Conservation (phyloP, 2,329 filamentous ascomycete genomes). For the Rhytidhysteron rufulum region DNA sequence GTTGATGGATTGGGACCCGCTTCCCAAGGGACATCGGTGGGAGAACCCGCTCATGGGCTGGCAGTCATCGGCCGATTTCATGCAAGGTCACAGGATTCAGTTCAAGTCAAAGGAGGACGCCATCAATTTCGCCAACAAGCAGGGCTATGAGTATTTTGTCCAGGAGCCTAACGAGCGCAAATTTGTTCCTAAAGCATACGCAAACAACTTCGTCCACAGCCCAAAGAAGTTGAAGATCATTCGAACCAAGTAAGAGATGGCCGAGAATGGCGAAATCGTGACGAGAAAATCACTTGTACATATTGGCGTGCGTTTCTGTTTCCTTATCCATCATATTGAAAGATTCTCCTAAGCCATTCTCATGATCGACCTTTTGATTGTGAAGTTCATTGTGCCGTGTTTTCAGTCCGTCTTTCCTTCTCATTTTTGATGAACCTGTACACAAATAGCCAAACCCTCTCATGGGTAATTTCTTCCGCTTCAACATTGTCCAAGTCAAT, state of each 20-base stretch:
- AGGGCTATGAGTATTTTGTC: constrained; percentile 98
- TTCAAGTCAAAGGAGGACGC: constrained; percentile 95
- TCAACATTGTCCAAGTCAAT: too few species aligned
- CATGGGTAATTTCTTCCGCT: too few species aligned
- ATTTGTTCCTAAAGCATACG: constrained; percentile 88
- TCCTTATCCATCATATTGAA: background rate
- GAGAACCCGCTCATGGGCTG: constrained; percentile 98
- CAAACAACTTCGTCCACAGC: constrained; percentile 90
- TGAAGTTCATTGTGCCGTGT: too few species aligned
- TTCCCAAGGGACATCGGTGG: constrained; percentile 91
- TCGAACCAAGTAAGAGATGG: constrained; percentile 62
- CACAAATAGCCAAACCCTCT: too few species aligned
- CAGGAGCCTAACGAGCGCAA: constrained; percentile 91
- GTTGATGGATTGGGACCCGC: constrained; percentile 98
- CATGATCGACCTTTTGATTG: too few species aligned
- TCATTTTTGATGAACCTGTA: too few species aligned
- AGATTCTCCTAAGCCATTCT: too few species aligned
- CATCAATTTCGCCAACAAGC: constrained; percentile 93
- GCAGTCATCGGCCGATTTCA: constrained; percentile 91
- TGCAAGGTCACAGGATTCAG: constrained; percentile 89
- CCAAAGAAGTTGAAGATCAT: constrained; percentile 81
- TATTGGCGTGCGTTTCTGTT: constrained; percentile 11
- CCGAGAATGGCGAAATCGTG: background rate
- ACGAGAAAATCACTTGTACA: constrained; percentile 19
- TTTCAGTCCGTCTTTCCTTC: too few species aligned